Conservation (phyloP, 257 asterid species). For the Primulina tabacum region DNA sequence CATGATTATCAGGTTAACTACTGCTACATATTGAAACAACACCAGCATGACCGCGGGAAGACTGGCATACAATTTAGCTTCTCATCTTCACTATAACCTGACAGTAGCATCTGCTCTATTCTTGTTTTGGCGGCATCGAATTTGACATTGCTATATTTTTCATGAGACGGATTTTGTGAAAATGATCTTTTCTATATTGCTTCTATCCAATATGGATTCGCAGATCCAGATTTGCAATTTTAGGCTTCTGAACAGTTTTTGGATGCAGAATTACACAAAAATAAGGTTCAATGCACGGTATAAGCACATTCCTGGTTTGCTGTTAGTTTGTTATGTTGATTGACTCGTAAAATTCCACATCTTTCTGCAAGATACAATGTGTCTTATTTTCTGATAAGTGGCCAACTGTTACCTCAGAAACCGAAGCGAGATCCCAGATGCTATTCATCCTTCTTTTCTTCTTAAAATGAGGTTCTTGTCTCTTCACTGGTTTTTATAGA, state of each 20-base stretch:
- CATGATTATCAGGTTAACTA: constrained; percentile 61
- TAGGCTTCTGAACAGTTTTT: constrained; percentile 23
- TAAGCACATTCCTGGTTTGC: constrained; percentile 6
- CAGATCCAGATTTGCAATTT: constrained; percentile 26
- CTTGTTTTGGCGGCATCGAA: constrained; percentile 20
- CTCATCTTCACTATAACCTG: constrained; percentile 59
- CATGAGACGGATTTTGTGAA: constrained; percentile 21
- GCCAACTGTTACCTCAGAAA: not conserved
- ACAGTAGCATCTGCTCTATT: constrained; percentile 9
- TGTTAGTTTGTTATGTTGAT: constrained; percentile 23
- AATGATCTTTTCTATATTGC: constrained; percentile 12
- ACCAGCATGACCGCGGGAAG: constrained; percentile 71
- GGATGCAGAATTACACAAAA: constrained; percentile 29
- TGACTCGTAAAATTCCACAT: not conserved
- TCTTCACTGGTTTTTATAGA: not conserved
- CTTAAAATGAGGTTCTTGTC: not conserved
- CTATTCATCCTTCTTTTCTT: not conserved
- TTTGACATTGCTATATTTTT: constrained; percentile 14
- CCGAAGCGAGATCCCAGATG: not conserved
- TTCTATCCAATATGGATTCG: constrained; percentile 27
- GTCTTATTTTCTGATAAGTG: constrained; percentile 5
- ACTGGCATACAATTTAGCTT: constrained; percentile 91
- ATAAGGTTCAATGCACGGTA: constrained; percentile 22
- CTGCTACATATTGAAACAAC: constrained; percentile 74
- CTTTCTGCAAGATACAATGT: not conserved